Evolutionary conservation across 306 rosid genomes (phyloP).

Genomic region (Echinosophora koreensis): DNA sequence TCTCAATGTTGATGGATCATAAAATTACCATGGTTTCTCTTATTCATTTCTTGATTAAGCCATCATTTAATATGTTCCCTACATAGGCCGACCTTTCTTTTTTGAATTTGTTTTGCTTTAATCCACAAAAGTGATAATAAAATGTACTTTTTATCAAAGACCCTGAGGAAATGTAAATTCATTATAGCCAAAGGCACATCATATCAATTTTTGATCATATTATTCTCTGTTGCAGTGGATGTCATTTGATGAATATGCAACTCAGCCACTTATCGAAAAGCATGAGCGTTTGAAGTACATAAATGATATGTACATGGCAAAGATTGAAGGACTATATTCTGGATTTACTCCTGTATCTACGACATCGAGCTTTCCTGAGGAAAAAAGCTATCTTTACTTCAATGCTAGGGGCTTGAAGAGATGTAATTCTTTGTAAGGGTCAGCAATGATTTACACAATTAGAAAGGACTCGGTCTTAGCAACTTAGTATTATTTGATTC

Average conservation of each 20-base stretch:
- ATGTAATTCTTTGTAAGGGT: constrained; percentile 46
- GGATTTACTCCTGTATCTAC: constrained; percentile 65
- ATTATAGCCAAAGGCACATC: constrained; percentile 7
- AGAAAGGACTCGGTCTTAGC: background rate
- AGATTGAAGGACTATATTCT: constrained; percentile 60
- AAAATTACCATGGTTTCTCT: constrained; percentile 18
- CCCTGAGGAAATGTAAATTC: constrained; percentile 13
- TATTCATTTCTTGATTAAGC: background rate
- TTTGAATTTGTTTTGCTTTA: constrained; percentile 7
- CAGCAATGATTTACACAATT: background rate
- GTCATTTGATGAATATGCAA: constrained; percentile 72
- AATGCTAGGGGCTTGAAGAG: constrained; percentile 53
- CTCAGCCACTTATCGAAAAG: constrained; percentile 65
- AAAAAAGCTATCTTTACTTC: constrained; percentile 58
- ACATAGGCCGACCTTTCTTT: constrained; percentile 1
- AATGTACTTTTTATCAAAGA: constrained; percentile 8
- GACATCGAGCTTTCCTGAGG: constrained; percentile 43
- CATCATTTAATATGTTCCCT: background rate
- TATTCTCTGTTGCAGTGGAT: constrained; percentile 81
- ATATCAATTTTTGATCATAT: background rate
- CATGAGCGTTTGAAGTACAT: constrained; percentile 53
- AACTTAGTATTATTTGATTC: constrained; percentile 38
- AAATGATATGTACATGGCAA: constrained; percentile 61
- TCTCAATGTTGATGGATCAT: constrained; percentile 27
- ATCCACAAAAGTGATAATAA: constrained; percentile 2